A percentile compares a stretch with the other conserved stretches of the same genome.
Conservation (phyloP, 2,329 filamentous ascomycete species). For the Ophiostoma tasmaniense region DNA sequence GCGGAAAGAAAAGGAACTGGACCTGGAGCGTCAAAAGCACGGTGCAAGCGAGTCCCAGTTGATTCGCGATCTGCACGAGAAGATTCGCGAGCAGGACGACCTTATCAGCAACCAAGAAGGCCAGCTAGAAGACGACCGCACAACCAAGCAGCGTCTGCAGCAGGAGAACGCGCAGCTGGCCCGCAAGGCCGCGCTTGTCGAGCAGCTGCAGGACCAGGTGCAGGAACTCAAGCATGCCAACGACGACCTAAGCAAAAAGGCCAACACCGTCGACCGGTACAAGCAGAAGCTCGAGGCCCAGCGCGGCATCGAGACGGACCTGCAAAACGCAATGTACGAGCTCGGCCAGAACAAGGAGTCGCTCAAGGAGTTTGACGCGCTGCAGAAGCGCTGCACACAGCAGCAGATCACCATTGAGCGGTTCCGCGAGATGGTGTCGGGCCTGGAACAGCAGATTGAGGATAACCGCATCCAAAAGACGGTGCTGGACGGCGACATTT, state of each 20-base stretch:
- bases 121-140: conserved; percentile 47
- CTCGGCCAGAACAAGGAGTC: conserved; percentile 45
- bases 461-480: conserved; percentile 36
- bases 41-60: conserved; percentile 44
- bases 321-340: conserved; percentile 47
- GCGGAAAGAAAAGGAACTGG: conserved; percentile 45
- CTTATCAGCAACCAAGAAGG: conserved; percentile 63
- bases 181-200: conserved; percentile 39
- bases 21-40: conserved; percentile 45
- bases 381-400: conserved; percentile 27
- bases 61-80: conserved; percentile 46
- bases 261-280: conserved; percentile 54
- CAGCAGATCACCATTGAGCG: conserved; percentile 23
- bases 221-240: conserved; percentile 51
- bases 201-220: conserved; percentile 50
- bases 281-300: conserved; percentile 54
- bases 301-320: conserved; percentile 47
- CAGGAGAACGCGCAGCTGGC: conserved; percentile 42
- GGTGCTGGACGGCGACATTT: conserved; percentile 39
- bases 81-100: conserved; percentile 58
- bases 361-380: conserved; percentile 29
- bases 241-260: conserved; percentile 51
- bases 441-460: conserved; percentile 29
- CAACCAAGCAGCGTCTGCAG: conserved; percentile 37
- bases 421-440: conserved; percentile 24